These are phyloP conservation scores for Aspergillus thermomutatus DNA, from an alignment of 2,329 filamentous ascomycete genomes.

Conservation along the genomic window DNA sequence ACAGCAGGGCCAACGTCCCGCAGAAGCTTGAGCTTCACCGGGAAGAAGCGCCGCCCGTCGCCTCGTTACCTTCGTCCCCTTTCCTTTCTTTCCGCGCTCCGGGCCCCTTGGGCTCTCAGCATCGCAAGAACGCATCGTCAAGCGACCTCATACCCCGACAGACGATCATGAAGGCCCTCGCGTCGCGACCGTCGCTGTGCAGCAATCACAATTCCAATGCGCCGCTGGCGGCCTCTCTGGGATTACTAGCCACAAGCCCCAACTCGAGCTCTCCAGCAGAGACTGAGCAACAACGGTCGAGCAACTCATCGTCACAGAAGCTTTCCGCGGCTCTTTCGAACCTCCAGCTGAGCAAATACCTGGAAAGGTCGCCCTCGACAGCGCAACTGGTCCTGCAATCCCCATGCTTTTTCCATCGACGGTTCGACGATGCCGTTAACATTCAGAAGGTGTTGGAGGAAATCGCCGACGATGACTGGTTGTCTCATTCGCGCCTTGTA, in stretches of 20 bases:
- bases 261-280: conserved; percentile 23
- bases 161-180: conserved; percentile 78
- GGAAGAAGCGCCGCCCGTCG: conserved; percentile 22
- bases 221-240: conserved; percentile 61
- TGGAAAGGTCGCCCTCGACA: conserved; percentile 44
- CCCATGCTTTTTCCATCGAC: conserved; percentile 95
- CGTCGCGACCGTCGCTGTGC: conserved; percentile 56
- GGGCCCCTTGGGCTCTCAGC: conserved; percentile 33
- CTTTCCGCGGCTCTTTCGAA: conserved; percentile 59
- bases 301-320: conserved; percentile 54
- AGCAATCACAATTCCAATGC: conserved; percentile 54
- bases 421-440: conserved; percentile 94
- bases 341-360: conserved; percentile 42
- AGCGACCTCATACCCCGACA: conserved; percentile 70
- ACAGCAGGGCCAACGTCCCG: conserved; percentile 17
- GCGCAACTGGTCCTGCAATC: conserved; percentile 70
- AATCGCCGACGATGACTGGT: conserved; percentile 79
- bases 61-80: conserved; percentile 27
- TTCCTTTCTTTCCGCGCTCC: conserved; percentile 35
- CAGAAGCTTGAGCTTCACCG: conserved; percentile 17
- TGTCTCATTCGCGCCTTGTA: conserved; percentile 90
- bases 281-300: conserved; percentile 37
- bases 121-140: conserved; percentile 53
- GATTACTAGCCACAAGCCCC: conserved; percentile 50
- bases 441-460: conserved; percentile 94